Percentiles rank a stretch among this genome's conserved stretches.
phyloP scores from a whole-genome alignment of 805 yeast genomes.

The Tetrapisispora fleetii region DNA sequence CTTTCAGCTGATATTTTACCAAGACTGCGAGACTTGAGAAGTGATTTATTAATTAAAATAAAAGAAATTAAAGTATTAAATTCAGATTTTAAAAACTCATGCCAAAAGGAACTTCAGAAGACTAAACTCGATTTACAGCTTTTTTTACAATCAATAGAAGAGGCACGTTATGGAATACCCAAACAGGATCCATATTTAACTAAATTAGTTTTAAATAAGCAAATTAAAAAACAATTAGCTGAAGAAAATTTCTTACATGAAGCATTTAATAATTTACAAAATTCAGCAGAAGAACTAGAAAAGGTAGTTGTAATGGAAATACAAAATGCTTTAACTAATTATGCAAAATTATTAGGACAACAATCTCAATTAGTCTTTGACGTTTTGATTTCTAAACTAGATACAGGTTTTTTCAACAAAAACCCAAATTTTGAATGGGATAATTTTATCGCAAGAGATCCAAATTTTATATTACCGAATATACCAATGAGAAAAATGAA shows the following conservation, averaged over 20 bases:
- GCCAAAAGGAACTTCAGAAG: conserved; percentile 55
- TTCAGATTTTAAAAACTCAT: conserved; percentile 74
- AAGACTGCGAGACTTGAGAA: conserved; percentile 54
- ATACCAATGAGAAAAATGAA: conserved; percentile 52
- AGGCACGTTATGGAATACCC: conserved; percentile 33
- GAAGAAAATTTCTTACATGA: conserved; percentile 86
- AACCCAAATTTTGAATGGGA: conserved; percentile 87
- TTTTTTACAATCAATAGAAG: conserved; percentile 54
- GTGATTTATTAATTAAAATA: conserved; percentile 74
- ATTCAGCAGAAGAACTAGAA: conserved; percentile 81
- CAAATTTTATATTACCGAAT: conserved; percentile 55
- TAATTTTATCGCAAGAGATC: conserved; percentile 62
- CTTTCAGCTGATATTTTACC: conserved; percentile 53
- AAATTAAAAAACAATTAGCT: conserved; percentile 62
- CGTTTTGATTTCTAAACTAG: conserved; percentile 54
- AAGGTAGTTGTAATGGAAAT: conserved; percentile 80
- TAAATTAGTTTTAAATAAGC: conserved; percentile 62
- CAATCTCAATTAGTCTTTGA: conserved; percentile 68
- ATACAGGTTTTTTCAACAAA: conserved; percentile 60
- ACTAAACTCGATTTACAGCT: conserved; percentile 48
- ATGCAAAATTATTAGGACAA: conserved; percentile 60
- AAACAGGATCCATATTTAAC: conserved; percentile 75
- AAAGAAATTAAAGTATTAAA: conserved; percentile 76
- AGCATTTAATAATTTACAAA: conserved; percentile 78
- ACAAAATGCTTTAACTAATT: conserved; percentile 69